Conservation (phyloP, 805 yeast genomes). For the Kuraishia ogatae region DNA sequence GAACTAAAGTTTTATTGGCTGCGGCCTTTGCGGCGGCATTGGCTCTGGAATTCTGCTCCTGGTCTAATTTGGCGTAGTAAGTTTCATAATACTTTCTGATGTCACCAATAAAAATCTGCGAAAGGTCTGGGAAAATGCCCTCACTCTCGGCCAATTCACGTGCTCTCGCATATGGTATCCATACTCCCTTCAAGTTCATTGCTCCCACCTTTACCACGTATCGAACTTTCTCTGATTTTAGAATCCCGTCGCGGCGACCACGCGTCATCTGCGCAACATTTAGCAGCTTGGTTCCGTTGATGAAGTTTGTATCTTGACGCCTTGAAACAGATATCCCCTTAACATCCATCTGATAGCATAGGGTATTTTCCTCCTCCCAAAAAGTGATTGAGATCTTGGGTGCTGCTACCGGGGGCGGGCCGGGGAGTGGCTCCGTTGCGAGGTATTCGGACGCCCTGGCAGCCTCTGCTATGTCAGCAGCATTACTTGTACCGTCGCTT, state of each 20-base stretch:
- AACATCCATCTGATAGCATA: slow-evolving; percentile 82
- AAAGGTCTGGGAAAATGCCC: slow-evolving; percentile 57
- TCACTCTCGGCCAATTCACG: slow-evolving; percentile 74
- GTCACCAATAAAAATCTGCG: slow-evolving; percentile 67
- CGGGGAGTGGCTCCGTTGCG: neutral
- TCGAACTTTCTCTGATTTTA: slow-evolving; percentile 67
- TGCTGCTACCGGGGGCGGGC: neutral
- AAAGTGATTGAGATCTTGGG: slow-evolving; percentile 59
- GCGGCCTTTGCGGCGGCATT: neutral
- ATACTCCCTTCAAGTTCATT: slow-evolving; percentile 83
- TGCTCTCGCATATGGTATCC: slow-evolving; percentile 86
- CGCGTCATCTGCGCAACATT: slow-evolving; percentile 85
- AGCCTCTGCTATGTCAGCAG: neutral
- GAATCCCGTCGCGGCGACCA: slow-evolving; percentile 78
- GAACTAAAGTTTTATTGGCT: neutral
- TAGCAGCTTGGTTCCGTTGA: slow-evolving; percentile 75
- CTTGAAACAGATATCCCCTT: slow-evolving; percentile 74
- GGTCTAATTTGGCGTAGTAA: slow-evolving; percentile 3
- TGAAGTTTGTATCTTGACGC: slow-evolving; percentile 78
- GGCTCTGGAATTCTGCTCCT: slow-evolving; percentile 5
- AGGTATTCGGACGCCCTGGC: neutral
- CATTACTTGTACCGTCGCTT: neutral
- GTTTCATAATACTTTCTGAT: slow-evolving; percentile 34
- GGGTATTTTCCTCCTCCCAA: slow-evolving; percentile 85
- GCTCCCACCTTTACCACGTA: slow-evolving; percentile 83